A percentile compares a stretch with the other conserved stretches of the same genome.
phyloP scores from a whole-genome alignment of 495 filamentous ascomycete genomes.

The Massariosphaeria phaeospora region DNA sequence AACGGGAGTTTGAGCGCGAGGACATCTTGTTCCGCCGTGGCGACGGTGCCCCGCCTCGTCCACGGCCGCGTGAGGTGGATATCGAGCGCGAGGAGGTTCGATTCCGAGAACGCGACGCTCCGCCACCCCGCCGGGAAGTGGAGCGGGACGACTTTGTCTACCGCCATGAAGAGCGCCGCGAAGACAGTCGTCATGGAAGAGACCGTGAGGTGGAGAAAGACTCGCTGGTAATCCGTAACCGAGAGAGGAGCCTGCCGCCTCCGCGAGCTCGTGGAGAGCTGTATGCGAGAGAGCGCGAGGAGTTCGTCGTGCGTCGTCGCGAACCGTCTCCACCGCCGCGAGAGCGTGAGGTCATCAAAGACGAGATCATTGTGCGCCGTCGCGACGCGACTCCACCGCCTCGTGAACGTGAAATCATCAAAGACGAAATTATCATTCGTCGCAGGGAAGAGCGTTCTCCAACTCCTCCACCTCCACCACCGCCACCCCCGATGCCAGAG shows the following conservation, averaged over 20 bases:
- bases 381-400: slow-evolving; percentile 32
- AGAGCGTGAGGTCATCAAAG: slow-evolving; percentile 31
- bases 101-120: slow-evolving; percentile 23
- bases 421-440: slow-evolving; percentile 43
- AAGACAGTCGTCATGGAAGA: slow-evolving; percentile 28
- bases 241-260: slow-evolving; percentile 33
- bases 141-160: slow-evolving; percentile 36
- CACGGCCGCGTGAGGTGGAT: slow-evolving; percentile 32
- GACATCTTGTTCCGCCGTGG: slow-evolving; percentile 35
- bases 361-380: slow-evolving; percentile 43
- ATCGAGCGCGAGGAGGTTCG: slow-evolving; percentile 36
- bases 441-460: slow-evolving; percentile 31
- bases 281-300: slow-evolving; percentile 39
- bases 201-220: slow-evolving; percentile 35
- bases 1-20: slow-evolving; percentile 32
- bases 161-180: slow-evolving; percentile 31
- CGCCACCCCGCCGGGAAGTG: slow-evolving; percentile 21
- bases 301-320: slow-evolving; percentile 39
- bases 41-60: slow-evolving; percentile 24
- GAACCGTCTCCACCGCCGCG: slow-evolving; percentile 33
- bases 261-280: slow-evolving; percentile 29
- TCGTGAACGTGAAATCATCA: slow-evolving; percentile 29
- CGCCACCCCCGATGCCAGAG: slow-evolving; percentile 45
- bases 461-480: slow-evolving; percentile 43
- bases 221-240: slow-evolving; percentile 28